These are phyloP conservation scores for Gilbertella persicaria DNA, from an alignment of 371 early-diverging fungal species.

Conservation along the genomic window DNA sequence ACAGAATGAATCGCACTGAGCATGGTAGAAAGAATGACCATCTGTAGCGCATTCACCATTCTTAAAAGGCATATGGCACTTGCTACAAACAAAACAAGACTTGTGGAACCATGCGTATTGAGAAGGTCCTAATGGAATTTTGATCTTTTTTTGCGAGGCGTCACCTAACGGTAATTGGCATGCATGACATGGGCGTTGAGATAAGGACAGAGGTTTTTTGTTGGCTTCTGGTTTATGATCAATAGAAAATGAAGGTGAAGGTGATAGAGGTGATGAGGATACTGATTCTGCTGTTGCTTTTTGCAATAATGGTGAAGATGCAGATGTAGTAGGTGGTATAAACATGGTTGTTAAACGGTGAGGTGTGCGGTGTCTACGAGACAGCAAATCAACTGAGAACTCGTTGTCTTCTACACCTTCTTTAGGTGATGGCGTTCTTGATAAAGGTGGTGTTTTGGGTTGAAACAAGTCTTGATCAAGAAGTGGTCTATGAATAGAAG, in stretches of 20 bases:
- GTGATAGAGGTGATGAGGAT: background rate
- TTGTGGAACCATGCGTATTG: constrained; percentile 57
- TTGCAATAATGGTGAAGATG: constrained; percentile 2
- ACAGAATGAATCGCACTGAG: constrained; percentile 30
- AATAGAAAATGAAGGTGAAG: background rate
- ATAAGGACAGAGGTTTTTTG: background rate
- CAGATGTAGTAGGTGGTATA: constrained; percentile 5
- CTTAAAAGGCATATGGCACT: constrained; percentile 65
- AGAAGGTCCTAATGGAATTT: constrained; percentile 20
- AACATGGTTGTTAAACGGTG: constrained; percentile 3
- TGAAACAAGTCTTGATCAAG: constrained; percentile 13
- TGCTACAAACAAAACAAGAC: constrained; percentile 70
- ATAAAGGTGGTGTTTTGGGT: constrained; percentile 7
- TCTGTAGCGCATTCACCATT: constrained; percentile 58
- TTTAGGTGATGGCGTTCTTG: constrained; percentile 21
- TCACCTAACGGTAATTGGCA: constrained; percentile 31
- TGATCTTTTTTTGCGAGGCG: constrained; percentile 24
- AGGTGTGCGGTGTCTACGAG: background rate
- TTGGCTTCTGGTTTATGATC: background rate
- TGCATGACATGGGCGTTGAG: constrained; percentile 23
- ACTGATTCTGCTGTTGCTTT: background rate
- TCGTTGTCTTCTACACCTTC: constrained; percentile 3
- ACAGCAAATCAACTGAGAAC: background rate
- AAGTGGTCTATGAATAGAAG: constrained; percentile 9
- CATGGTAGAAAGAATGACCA: constrained; percentile 51